phyloP scores from a whole-genome alignment of 495 filamentous ascomycete genomes.

The Astrocystis sublimbata region DNA sequence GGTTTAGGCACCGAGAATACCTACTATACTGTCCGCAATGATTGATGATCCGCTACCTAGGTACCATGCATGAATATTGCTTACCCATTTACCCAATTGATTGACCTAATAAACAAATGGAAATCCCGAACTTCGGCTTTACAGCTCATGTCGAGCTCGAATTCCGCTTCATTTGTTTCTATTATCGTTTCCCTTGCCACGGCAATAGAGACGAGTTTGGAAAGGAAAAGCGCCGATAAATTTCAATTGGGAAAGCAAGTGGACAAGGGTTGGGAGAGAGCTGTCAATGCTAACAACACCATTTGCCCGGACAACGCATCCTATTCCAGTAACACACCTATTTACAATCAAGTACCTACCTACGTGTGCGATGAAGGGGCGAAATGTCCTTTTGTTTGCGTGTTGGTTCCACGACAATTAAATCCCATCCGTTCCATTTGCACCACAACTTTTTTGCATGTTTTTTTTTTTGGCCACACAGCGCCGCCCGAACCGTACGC shows the following conservation, averaged over 20 bases:
- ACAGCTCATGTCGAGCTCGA: no score
- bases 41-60: background rate
- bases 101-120: background rate
- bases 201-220: background rate
- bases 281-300: background rate
- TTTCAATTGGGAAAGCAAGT: background rate
- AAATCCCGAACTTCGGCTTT: no score
- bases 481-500: background rate
- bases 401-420: conserved; percentile 4
- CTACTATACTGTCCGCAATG: background rate
- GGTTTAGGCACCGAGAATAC: conserved; percentile 10
- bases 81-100: background rate
- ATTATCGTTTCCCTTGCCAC: background rate
- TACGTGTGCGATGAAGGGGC: background rate
- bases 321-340: background rate
- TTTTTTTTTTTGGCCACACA: background rate
- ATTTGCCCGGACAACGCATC: background rate
- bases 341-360: no score
- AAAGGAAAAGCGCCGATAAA: background rate
- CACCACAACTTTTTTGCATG: no score
- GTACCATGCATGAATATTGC: no score
- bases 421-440: background rate
- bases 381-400: conserved; percentile 4
- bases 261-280: background rate
- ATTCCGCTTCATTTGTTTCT: background rate